Conservation (phyloP, 192 early-diverging fungal genomes). For the Backusella liffmaniae region DNA sequence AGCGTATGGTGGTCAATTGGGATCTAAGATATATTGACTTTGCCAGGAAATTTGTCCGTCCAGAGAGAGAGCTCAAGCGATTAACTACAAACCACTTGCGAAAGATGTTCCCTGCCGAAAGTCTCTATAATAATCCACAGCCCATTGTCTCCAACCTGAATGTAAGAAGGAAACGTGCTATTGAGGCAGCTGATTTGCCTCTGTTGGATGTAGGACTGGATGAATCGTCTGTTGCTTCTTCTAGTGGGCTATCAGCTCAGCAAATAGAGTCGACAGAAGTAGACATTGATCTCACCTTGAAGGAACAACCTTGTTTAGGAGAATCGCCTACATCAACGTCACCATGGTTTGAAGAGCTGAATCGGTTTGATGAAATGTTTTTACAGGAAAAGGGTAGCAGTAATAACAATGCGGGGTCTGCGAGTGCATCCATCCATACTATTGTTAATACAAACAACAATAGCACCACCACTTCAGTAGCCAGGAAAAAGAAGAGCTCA, state of each 20-base stretch:
- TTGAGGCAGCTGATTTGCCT: constrained; percentile 47
- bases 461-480: background rate
- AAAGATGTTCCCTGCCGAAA: constrained; percentile 54
- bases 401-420: background rate
- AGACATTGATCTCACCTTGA: background rate
- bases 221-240: background rate
- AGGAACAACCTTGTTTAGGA: constrained; percentile 21
- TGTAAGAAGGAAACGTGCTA: constrained; percentile 42
- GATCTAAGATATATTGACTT: constrained; percentile 81
- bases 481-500: background rate
- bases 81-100: constrained; percentile 60
- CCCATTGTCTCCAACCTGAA: constrained; percentile 20
- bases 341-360: constrained; percentile 22
- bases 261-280: background rate
- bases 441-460: background rate
- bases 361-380: constrained; percentile 14
- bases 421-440: background rate
- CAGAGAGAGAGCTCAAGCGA: constrained; percentile 72
- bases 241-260: constrained; percentile 3
- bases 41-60: constrained; percentile 74
- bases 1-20: constrained; percentile 80
- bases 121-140: constrained; percentile 8
- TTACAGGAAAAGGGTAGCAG: background rate
- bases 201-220: constrained; percentile 44
- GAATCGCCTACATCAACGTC: constrained; percentile 22